phyloP scores from a whole-genome alignment of 768 basidiomycete genomes.

The Lentinula aciculospora region DNA sequence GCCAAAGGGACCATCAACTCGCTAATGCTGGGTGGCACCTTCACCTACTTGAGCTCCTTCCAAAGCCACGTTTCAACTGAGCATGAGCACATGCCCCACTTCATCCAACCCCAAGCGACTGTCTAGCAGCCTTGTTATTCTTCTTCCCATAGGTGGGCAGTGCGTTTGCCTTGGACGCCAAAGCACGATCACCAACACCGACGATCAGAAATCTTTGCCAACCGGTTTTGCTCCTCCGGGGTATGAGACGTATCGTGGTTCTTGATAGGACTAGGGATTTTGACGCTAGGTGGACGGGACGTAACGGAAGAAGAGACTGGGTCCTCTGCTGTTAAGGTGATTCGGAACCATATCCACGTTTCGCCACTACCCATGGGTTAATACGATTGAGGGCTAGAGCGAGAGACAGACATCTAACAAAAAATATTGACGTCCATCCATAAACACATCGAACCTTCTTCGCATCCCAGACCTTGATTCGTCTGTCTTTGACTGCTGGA shows the following conservation, averaged over 20 bases:
- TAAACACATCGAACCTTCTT: slow-evolving; percentile 45
- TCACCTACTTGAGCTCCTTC: slow-evolving; percentile 9
- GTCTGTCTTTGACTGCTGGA: slow-evolving; percentile 56
- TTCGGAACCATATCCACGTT: slow-evolving; percentile 49
- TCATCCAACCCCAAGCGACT: slow-evolving; percentile 66
- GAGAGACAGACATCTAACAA: slow-evolving; percentile 45
- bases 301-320: slow-evolving; percentile 13
- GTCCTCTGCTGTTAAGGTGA: slow-evolving; percentile 20
- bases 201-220: slow-evolving; percentile 50
- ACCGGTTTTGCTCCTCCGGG: slow-evolving; percentile 49
- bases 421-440: slow-evolving; percentile 56
- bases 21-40: neutral
- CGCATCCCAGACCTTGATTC: slow-evolving; percentile 70
- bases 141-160: slow-evolving; percentile 23
- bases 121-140: slow-evolving; percentile 21
- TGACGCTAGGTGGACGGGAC: slow-evolving; percentile 18
- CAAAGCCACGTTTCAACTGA: slow-evolving; percentile 71
- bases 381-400: slow-evolving; percentile 31
- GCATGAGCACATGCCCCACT: slow-evolving; percentile 72
- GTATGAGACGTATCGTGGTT: slow-evolving; percentile 2
- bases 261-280: slow-evolving; percentile 29
- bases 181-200: slow-evolving; percentile 52
- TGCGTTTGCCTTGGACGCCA: slow-evolving; percentile 63
- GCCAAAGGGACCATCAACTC: too few species aligned
- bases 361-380: slow-evolving; percentile 53